Percentiles rank a stretch among this genome's conserved stretches.
Conservation (phyloP, 306 rosid genomes). For the Cucurbita maxima region DNA sequence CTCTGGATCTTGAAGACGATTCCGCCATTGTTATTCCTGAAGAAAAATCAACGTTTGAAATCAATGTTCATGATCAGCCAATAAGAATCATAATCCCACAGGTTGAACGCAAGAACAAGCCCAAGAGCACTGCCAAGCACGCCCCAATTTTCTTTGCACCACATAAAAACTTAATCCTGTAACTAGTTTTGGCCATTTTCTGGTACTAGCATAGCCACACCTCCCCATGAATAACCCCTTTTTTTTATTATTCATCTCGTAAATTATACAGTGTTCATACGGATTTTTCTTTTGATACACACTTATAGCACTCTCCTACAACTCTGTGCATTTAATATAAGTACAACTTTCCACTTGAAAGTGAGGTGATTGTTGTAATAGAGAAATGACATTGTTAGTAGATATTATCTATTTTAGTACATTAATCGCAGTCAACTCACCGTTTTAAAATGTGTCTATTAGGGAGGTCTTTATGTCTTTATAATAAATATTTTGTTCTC, state of each 20-base stretch:
- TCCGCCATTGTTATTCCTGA: constrained; percentile 3
- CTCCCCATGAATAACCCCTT: neutral
- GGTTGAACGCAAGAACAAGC: neutral
- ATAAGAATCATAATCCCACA: neutral
- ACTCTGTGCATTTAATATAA: too few relatives aligned
- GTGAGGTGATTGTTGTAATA: too few relatives aligned
- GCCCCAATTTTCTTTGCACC: neutral
- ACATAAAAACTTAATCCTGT: neutral
- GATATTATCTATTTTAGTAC: too few relatives aligned
- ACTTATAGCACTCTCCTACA: too few relatives aligned
- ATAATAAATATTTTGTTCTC: too few relatives aligned
- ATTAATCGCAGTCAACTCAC: too few relatives aligned
- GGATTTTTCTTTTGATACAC: neutral
- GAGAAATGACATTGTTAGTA: too few relatives aligned
- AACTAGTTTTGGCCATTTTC: neutral
- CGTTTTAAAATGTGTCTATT: too few relatives aligned
- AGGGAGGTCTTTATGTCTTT: too few relatives aligned
- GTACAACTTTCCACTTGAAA: too few relatives aligned
- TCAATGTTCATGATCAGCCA: neutral
- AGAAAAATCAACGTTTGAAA: constrained; percentile 3
- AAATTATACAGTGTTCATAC: neutral
- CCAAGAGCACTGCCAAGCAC: neutral
- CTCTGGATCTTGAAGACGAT: constrained; percentile 28
- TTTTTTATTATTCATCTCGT: neutral
- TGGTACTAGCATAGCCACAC: neutral